Evolutionary conservation across 176 grass and related monocot genomes (phyloP), one percentile per base, ranked within the genome.

Genomic region (Aegilops tauschii): DNA sequence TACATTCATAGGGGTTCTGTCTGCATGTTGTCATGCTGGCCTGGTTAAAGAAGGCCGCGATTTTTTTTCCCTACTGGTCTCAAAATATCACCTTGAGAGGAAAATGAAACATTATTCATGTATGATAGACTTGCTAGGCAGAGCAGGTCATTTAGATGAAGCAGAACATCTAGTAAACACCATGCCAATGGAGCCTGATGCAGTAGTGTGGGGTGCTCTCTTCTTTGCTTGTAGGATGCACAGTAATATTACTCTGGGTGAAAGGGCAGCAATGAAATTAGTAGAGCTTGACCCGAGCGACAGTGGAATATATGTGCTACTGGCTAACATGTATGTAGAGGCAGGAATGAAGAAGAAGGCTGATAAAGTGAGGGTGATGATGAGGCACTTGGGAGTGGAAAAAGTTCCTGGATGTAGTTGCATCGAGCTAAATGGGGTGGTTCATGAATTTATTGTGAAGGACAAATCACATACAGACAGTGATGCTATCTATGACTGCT

Each of bases 191-290:
- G 76, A 92, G 61, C 95, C 92, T 63, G 92, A 92, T 36, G 86
- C 88, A 21, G 90, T 91, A 50, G 87, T 97, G 69, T 94, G 84
- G 86, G 91, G 91, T 89, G 86, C 92, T 69, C 73, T 97, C 72
- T 94, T 97, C 87, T 94, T 94, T 80, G 90, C 92, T 78, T 97
- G 95, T 69, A 97, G 93, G 82, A 86, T 91, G 79, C 90, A 94
- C 49, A 81, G 88, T 78, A 89, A 97, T 86, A 69, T 97, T 81
- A 78, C 77, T 32, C 85, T 94, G 64, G 92, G 92, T 44, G 89
- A 92, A 75, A 82, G 88, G 73, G 88, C 93, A 56, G 95, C 92
- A 29, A 88, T 85, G 89, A 92, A 83, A 80, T 83, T 97, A 49
- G 82, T 97, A 44, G 86, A 94, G 73, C 86, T 94, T 83, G 92